Evolutionary conservation across 768 basidiomycete genomes (phyloP), one percentile per base, ranked within the genome.

Genomic region (Xerocomellus chrysenteron): DNA sequence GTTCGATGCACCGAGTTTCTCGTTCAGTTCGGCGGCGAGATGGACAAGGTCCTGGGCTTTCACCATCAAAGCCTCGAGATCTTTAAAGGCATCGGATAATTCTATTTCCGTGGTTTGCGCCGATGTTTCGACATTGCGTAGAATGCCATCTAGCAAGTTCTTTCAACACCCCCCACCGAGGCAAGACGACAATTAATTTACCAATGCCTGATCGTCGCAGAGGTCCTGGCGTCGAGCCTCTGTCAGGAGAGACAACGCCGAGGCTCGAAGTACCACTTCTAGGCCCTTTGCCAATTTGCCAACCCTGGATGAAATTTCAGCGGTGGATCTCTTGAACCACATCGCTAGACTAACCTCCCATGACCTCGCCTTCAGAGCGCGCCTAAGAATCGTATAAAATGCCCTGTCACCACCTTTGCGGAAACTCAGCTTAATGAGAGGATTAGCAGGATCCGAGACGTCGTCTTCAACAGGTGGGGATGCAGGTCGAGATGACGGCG

Each of bases 21-120:
- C 84, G 65, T 92, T 94, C 58, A 98, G 81, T 37, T 95, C 88
- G 50, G 86, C 87, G 3, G 96, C 94, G 24, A 98, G 80, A 32
- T 82, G 82, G 54, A 95, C 94, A 86, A 98, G 96, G 62, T 95
- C 93, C 60, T 85, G 88, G 1, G 94, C 94, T 68, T 95, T 91
- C 47, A 87, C 78, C 89, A 91, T 94, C 45, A 98, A 74, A 0
- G 88, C 88, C 68, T 98, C 93, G 35, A 98, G 80, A 66, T 98
- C 97, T 61, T 85, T 78, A 33, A 98, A 78, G 0, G 94, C 90
- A 60, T 86, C 84, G 26, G 80, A 78, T 75, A 98, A 82, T 59
- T 86, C 78, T 9, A 80, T 81, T 44, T 85, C 80, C 16, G 85
- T 78, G 5, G 78, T 80, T 62, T 86, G 81, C 1, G 85, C 82